phyloP scores from a whole-genome alignment of 208 protist genomes.

The Polymyxa betae region DNA sequence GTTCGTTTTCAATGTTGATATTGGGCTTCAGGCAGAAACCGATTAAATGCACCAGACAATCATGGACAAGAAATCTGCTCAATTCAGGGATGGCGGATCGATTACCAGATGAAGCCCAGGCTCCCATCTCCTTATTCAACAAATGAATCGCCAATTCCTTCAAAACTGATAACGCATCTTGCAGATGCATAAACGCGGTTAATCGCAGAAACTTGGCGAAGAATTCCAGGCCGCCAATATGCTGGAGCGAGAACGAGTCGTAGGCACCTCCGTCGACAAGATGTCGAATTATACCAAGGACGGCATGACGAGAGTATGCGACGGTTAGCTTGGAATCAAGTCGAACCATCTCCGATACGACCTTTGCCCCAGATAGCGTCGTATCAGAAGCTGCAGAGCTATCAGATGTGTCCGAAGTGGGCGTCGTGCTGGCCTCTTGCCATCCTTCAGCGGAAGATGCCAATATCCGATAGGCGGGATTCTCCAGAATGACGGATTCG shows the following conservation, averaged over 20 bases:
- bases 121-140: not conserved
- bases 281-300: not conserved
- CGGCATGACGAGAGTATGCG: slow-evolving; percentile 10
- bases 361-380: not conserved
- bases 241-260: not conserved
- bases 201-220: not conserved
- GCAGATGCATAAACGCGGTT: not conserved
- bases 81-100: not conserved
- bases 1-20: not conserved
- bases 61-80: slow-evolving; percentile 17
- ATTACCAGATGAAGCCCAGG: not conserved
- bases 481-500: not conserved
- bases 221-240: not conserved
- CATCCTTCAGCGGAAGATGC: not conserved
- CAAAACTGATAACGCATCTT: not conserved
- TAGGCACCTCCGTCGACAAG: not conserved
- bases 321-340: slow-evolving; percentile 20
- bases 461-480: slow-evolving; percentile 2
- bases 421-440: not conserved
- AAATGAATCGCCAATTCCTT: not conserved
- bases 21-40: not conserved
- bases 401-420: no score
- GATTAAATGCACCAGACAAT: slow-evolving; percentile 4
- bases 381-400: not conserved
- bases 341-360: not conserved